Evolutionary conservation across 2,329 filamentous ascomycete species (phyloP).

Genomic region (Sporothrix brunneoviolacea): DNA sequence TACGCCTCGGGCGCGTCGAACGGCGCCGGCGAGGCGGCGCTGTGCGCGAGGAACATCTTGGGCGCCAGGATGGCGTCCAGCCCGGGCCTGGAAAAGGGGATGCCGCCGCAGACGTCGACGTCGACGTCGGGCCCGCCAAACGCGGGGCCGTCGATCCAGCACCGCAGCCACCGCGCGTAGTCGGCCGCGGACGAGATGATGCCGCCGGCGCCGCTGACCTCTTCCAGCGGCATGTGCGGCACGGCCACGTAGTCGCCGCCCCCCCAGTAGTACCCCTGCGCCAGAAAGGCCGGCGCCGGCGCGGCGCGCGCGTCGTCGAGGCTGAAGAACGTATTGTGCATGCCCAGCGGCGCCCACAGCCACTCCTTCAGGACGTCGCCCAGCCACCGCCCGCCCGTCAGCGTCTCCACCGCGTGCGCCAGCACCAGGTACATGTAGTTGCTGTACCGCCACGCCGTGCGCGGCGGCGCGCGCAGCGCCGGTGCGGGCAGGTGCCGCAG

Average conservation of each 20-base stretch:
- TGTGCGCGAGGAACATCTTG: constrained; percentile 23
- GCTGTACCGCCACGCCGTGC: constrained; percentile 41
- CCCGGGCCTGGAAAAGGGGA: constrained; percentile 28
- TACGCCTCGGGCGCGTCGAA: constrained; percentile 32
- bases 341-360: constrained; percentile 39
- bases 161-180: constrained; percentile 45
- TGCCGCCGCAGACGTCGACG: constrained; percentile 18
- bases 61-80: constrained; percentile 29
- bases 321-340: constrained; percentile 34
- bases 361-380: constrained; percentile 32
- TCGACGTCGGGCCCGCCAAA: no score
- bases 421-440: constrained; percentile 47
- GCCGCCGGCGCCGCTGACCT: constrained; percentile 34
- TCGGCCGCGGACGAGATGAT: constrained; percentile 42
- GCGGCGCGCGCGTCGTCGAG: constrained; percentile 25
- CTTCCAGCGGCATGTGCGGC: constrained; percentile 23
- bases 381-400: constrained; percentile 30
- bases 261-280: constrained; percentile 35
- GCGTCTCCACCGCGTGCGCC: constrained; percentile 37
- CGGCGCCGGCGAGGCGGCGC: constrained; percentile 15
- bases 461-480: constrained; percentile 29
- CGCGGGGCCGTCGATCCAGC: constrained; percentile 32
- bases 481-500: constrained; percentile 37
- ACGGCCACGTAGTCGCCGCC: constrained; percentile 20
- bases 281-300: constrained; percentile 27